These are phyloP conservation scores for Cutaneotrichosporon sp. DNA, from an alignment of 1,284 basidiomycete genomes.

Conservation along the genomic window DNA sequence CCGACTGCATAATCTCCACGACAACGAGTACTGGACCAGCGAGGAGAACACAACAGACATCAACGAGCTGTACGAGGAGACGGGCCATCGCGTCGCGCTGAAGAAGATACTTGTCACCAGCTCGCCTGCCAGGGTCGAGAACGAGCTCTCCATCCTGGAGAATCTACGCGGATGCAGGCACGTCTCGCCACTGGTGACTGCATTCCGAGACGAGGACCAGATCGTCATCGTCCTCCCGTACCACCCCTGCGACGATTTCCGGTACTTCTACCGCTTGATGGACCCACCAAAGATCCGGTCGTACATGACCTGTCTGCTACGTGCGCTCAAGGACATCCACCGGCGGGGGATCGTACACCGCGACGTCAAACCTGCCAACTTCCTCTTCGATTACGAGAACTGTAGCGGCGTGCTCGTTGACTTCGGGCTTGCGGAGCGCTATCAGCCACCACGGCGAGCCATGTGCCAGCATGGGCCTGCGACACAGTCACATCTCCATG, in stretches of 20 bases:
- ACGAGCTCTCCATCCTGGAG: slow-evolving; percentile 92
- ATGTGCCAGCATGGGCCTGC: slow-evolving; percentile 68
- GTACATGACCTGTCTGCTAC: slow-evolving; percentile 89
- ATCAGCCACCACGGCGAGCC: slow-evolving; percentile 46
- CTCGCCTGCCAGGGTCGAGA: slow-evolving; percentile 83
- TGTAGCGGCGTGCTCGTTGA: slow-evolving; percentile 86
- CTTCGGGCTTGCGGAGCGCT: slow-evolving; percentile 80
- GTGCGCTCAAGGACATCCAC: slow-evolving; percentile 84
- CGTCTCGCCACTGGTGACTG: slow-evolving; percentile 87
- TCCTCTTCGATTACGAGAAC: slow-evolving; percentile 82
- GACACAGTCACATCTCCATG: slow-evolving; percentile 62
- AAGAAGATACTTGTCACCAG: slow-evolving; percentile 98
- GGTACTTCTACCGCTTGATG: slow-evolving; percentile 52
- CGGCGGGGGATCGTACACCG: slow-evolving; percentile 86
- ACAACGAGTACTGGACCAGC: slow-evolving; percentile 76
- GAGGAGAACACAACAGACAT: slow-evolving; percentile 48
- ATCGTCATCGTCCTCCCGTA: slow-evolving; percentile 94
- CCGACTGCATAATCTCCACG: slow-evolving; percentile 65
- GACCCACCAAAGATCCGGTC: slow-evolving; percentile 58
- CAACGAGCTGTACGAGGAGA: slow-evolving; percentile 5
- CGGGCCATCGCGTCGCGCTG: slow-evolving; percentile 72
- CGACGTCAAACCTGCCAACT: slow-evolving; percentile 98
- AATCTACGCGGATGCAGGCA: slow-evolving; percentile 68
- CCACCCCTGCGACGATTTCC: slow-evolving; percentile 85
- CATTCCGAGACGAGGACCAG: slow-evolving; percentile 87